phyloP scores from a whole-genome alignment of 345 rosid genomes.

The Camelina hispida region DNA sequence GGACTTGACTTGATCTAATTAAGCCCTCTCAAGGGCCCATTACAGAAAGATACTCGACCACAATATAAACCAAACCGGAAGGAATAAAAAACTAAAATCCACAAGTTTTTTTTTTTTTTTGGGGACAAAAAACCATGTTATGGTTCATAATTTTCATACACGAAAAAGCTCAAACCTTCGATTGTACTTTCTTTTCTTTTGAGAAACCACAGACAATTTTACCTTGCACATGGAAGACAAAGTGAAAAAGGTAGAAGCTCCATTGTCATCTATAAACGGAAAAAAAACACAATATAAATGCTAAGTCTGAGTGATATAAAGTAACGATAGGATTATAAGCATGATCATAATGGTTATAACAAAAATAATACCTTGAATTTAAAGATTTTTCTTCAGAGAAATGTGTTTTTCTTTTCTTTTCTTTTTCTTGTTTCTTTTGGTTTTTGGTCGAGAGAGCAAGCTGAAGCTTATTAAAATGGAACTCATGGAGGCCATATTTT shows the following conservation, averaged over 20 bases:
- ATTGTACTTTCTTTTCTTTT: background rate
- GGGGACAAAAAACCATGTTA: no score
- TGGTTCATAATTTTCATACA: background rate
- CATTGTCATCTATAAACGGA: background rate
- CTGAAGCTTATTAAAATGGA: background rate
- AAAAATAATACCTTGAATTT: background rate
- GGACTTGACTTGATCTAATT: background rate
- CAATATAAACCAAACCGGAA: no score
- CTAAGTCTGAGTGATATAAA: background rate
- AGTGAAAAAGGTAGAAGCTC: conserved; percentile 15
- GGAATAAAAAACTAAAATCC: background rate
- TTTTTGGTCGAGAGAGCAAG: conserved; percentile 10
- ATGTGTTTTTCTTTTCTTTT: background rate
- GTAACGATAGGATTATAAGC: background rate
- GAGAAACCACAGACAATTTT: conserved; percentile 8
- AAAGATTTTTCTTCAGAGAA: conserved; percentile 6
- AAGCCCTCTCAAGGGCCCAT: conserved; percentile 15
- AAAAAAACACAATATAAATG: background rate
- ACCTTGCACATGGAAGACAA: conserved; percentile 35
- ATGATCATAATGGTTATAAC: background rate
- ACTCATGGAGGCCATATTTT: conserved; percentile 1
- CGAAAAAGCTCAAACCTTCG: background rate
- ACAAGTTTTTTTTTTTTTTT: no score
- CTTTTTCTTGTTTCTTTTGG: background rate
- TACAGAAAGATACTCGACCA: background rate